Evolutionary conservation across 164 flowering plant genomes (phyloP).

Genomic region (Platanus orientalis): DNA sequence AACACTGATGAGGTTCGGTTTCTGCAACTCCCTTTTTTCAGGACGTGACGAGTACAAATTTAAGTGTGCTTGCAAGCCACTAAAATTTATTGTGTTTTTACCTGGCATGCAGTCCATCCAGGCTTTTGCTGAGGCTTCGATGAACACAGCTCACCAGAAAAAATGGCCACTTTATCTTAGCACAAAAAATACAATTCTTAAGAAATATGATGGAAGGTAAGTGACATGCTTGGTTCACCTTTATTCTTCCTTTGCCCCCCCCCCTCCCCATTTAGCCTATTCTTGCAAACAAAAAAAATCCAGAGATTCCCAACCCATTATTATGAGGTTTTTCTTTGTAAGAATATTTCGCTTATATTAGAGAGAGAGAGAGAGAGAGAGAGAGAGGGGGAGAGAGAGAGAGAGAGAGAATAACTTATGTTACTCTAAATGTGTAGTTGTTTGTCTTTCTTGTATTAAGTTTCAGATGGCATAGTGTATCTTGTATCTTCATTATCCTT

Average conservation of each 20-base stretch:
- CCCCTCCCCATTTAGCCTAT: background rate
- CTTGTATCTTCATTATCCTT: background rate
- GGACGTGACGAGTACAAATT: background rate
- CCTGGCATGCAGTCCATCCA: slow-evolving; percentile 59
- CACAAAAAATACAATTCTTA: slow-evolving; percentile 95
- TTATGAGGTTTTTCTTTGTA: too few relatives aligned
- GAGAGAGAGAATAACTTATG: too few relatives aligned
- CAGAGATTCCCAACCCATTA: too few relatives aligned
- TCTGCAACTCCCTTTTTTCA: slow-evolving; percentile 7
- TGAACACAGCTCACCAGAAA: slow-evolving; percentile 76
- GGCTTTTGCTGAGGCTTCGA: slow-evolving; percentile 95
- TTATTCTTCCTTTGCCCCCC: background rate
- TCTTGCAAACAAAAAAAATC: too few relatives aligned
- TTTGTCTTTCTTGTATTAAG: too few relatives aligned
- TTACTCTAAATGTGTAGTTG: too few relatives aligned
- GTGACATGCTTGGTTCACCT: background rate
- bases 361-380: too few relatives aligned
- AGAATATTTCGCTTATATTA: too few relatives aligned
- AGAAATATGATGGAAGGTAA: slow-evolving; percentile 98
- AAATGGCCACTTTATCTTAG: slow-evolving; percentile 99
- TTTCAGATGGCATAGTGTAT: background rate
- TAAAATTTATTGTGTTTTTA: slow-evolving; percentile 9
- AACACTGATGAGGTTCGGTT: slow-evolving; percentile 92
- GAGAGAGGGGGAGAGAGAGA: too few relatives aligned
- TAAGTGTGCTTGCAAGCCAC: background rate